Evolutionary conservation across 805 yeast species (phyloP), one percentile per base, ranked within the genome.

Genomic region (Wickerhamomyces alni): DNA sequence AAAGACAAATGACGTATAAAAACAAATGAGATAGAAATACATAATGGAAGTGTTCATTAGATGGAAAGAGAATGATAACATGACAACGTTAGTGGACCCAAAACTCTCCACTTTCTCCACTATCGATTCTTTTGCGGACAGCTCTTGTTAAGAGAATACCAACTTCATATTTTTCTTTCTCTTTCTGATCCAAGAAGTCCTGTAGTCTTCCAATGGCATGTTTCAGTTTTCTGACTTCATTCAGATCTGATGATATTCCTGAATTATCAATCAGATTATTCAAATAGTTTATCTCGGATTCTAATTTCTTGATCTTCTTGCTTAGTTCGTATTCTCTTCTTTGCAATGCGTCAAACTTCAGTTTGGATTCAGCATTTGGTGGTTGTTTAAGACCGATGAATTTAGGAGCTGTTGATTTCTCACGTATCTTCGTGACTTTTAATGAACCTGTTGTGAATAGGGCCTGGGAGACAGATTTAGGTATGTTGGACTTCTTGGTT

Each of bases 81-180:
- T 26, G n/a, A 8, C 11, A 11, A 11, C 3, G 6, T 21, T n/a
- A 67, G 67, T 29, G 74, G 66, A 21, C 74, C 77, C 59, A 54
- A 39, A 46, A 56, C 37, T 53, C 53, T 17, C 58, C 70, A 41
- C 62, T 58, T 38, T 63, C 67, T 22, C 72, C 72, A 38, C 65
- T 60, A 42, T 66, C 66, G 24, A 67, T 65, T 40, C 66, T 57
- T 35, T 57, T 62, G 48, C 72, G 60, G 32, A 67, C 50, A 18
- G 65, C 63, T 33, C 70, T 58, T 18, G 70, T 64, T 28, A 68
- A 43, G 32, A 55, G 48, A 6, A 67, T 64, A 13, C 71, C 73
- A 4, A 65, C 50, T 30, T 67, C 73, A 46, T 68, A 67, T 45
- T 62, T 63, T 47, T 67, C 67, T 49, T 67, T 68, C 34, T 58